phyloP scores from a whole-genome alignment of 176 grass and related monocot genomes.

The Metroxylon sagu region DNA sequence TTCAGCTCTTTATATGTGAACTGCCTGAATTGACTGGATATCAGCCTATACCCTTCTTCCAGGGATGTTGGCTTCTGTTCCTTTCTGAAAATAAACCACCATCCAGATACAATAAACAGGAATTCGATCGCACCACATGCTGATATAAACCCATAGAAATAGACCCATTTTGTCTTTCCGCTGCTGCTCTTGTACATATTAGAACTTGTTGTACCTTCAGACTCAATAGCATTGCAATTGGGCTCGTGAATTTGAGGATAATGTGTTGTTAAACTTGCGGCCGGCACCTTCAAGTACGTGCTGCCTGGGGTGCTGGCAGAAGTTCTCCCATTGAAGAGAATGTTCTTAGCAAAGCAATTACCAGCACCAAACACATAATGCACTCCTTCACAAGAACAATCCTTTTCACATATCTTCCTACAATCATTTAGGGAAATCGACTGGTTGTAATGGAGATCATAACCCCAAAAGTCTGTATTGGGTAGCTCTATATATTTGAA shows the following conservation, averaged over 20 bases:
- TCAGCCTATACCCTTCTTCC: constrained; percentile 14
- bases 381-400: constrained; percentile 29
- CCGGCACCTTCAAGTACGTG: constrained; percentile 7
- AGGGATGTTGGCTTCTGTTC: background rate
- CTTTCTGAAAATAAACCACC: constrained; percentile 6
- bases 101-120: constrained; percentile 7
- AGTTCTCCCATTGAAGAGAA: constrained; percentile 19
- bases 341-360: background rate
- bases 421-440: background rate
- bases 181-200: background rate
- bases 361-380: background rate
- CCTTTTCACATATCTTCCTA: constrained; percentile 18
- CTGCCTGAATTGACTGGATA: constrained; percentile 19
- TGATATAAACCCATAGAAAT: constrained; percentile 19
- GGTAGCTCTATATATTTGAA: background rate
- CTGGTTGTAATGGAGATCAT: background rate
- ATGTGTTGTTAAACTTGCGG: background rate
- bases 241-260: background rate
- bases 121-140: constrained; percentile 15
- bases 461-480: constrained; percentile 40
- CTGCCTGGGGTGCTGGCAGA: background rate
- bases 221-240: background rate
- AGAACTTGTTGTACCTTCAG: background rate
- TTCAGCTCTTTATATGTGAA: constrained; percentile 24
- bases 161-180: constrained; percentile 5